Evolutionary conservation across 2,329 filamentous ascomycete species (phyloP).

Genomic region (Polychaeton citri): DNA sequence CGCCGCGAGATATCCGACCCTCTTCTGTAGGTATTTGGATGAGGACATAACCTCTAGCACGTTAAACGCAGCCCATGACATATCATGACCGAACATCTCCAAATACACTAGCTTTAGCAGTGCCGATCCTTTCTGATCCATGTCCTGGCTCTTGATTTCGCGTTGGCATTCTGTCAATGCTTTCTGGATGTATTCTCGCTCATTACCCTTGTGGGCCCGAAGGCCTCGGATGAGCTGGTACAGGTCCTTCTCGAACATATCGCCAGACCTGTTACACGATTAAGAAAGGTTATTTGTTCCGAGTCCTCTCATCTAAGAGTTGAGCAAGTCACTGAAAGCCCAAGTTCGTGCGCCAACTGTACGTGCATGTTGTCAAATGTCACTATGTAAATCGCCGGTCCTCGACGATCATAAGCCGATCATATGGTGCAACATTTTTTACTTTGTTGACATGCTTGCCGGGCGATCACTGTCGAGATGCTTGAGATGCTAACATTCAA

Average conservation of each 20-base stretch:
- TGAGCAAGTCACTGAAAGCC: no score
- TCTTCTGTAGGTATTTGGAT: constrained; percentile 84
- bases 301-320: no score
- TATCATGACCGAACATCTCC: constrained; percentile 98
- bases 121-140: constrained; percentile 95
- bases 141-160: constrained; percentile 85
- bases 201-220: constrained; percentile 87
- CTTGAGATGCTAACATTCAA: no score
- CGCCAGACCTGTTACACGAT: no score
- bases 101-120: constrained; percentile 92
- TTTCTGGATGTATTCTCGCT: constrained; percentile 89
- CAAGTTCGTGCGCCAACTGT: no score
- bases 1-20: constrained; percentile 86
- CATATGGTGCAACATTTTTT: no score
- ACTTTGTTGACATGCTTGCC: no score
- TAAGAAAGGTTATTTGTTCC: no score
- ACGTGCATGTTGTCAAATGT: no score
- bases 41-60: constrained; percentile 99
- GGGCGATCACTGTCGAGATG: no score
- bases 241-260: constrained; percentile 99
- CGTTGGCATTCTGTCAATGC: constrained; percentile 88
- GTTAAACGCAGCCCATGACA: constrained; percentile 98
- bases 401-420: no score
- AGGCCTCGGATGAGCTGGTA: constrained; percentile 97
- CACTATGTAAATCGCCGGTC: no score